phyloP scores from a whole-genome alignment of 2,329 filamentous ascomycete species.

The Cercospora nicotianae region DNA sequence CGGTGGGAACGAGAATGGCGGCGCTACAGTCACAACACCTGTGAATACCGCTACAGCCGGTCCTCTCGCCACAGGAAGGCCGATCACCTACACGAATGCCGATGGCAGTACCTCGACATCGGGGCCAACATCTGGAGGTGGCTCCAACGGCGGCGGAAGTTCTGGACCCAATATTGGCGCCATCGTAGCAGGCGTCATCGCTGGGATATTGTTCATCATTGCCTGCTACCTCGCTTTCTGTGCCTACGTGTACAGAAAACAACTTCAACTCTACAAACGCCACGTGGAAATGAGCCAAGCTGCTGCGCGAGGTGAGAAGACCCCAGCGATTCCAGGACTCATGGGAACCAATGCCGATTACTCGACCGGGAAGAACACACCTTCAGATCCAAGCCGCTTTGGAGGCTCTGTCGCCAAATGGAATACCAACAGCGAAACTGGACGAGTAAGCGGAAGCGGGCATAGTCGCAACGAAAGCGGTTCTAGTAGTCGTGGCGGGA shows the following conservation, averaged over 20 bases:
- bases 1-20: constrained; percentile 65
- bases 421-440: constrained; percentile 2
- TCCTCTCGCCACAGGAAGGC: constrained; percentile 68
- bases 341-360: constrained; percentile 25
- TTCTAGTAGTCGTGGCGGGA: constrained; percentile 34
- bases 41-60: constrained; percentile 63
- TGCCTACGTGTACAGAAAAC: constrained; percentile 70
- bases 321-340: constrained; percentile 34
- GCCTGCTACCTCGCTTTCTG: constrained; percentile 69
- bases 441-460: constrained; percentile 40
- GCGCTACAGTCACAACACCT: constrained; percentile 68
- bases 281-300: constrained; percentile 65
- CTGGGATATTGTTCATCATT: constrained; percentile 62
- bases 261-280: constrained; percentile 67
- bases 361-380: constrained; percentile 18
- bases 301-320: constrained; percentile 41
- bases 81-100: constrained; percentile 65
- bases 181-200: constrained; percentile 61
- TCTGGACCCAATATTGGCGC: constrained; percentile 51
- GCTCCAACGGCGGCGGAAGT: constrained; percentile 1
- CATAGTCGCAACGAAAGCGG: constrained; percentile 29
- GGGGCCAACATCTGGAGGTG: constrained; percentile 46
- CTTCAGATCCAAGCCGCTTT: constrained; percentile 19
- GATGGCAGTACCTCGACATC: constrained; percentile 46
- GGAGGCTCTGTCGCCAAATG: constrained; percentile 11